Evolutionary conservation across 2,329 filamentous ascomycete genomes (phyloP).

Genomic region (Venturia oleaginea): DNA sequence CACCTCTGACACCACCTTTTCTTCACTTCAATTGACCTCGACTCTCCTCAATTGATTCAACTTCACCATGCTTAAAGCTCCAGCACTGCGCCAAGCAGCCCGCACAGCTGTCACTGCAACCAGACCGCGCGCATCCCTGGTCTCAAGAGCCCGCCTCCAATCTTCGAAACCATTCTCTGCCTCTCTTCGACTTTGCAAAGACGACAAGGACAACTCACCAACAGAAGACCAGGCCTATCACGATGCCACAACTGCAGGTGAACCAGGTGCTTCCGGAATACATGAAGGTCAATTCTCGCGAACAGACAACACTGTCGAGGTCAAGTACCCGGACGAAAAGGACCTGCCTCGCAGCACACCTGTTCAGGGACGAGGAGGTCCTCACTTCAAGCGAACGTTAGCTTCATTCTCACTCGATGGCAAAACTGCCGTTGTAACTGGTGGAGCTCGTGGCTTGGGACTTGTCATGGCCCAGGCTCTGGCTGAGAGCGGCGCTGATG

Average conservation of each 20-base stretch:
- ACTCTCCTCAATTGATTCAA: neutral
- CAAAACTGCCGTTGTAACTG: slow-evolving; percentile 77
- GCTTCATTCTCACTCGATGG: slow-evolving; percentile 79
- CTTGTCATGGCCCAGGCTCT: slow-evolving; percentile 89
- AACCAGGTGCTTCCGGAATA: slow-evolving; percentile 32
- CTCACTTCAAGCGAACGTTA: slow-evolving; percentile 77
- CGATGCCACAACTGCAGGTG: slow-evolving; percentile 28
- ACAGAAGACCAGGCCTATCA: slow-evolving; percentile 13
- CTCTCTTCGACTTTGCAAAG: slow-evolving; percentile 16
- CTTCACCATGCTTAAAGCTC: slow-evolving; percentile 26
- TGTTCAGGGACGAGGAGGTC: slow-evolving; percentile 66
- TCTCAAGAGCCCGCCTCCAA: neutral
- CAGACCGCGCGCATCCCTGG: slow-evolving; percentile 8
- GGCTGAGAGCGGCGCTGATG: slow-evolving; percentile 76
- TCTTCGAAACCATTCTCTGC: slow-evolving; percentile 16
- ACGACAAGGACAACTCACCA: slow-evolving; percentile 22
- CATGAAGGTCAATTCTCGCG: slow-evolving; percentile 64
- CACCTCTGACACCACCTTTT: neutral
- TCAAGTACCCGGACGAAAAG: slow-evolving; percentile 68
- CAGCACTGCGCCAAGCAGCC: slow-evolving; percentile 20
- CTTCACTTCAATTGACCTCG: slow-evolving; percentile 2
- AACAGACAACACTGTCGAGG: slow-evolving; percentile 67
- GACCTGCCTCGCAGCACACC: slow-evolving; percentile 63
- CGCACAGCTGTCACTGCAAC: slow-evolving; percentile 4
- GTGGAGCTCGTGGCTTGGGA: slow-evolving; percentile 79